phyloP scores from a whole-genome alignment of 768 basidiomycete species.

The Termitomyces heimii region DNA sequence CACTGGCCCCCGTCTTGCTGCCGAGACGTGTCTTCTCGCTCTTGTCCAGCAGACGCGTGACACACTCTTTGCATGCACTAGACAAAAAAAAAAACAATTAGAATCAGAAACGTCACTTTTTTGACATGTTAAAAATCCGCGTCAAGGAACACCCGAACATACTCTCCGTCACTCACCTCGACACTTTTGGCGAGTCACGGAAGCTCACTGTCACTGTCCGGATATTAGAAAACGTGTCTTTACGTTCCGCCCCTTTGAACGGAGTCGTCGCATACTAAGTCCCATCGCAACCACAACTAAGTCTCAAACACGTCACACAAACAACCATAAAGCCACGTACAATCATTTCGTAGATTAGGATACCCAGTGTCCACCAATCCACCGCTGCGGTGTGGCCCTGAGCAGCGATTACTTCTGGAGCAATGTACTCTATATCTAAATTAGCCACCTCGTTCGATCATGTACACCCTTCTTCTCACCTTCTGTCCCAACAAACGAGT shows the following conservation, averaged over 20 bases:
- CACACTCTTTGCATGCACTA: slow-evolving; percentile 85
- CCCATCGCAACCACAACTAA: not conserved
- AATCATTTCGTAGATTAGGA: slow-evolving; percentile 98
- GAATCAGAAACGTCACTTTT: slow-evolving; percentile 17
- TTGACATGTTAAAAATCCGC: slow-evolving; percentile 14
- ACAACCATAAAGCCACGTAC: slow-evolving; percentile 49
- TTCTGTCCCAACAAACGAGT: slow-evolving; percentile 99
- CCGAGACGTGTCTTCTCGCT: slow-evolving; percentile 85
- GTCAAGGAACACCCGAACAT: slow-evolving; percentile 17
- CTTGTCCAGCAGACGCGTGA: slow-evolving; percentile 87
- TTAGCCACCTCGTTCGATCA: slow-evolving; percentile 16
- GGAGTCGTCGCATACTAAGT: slow-evolving; percentile 96
- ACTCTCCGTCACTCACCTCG: slow-evolving; percentile 44
- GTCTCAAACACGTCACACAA: slow-evolving; percentile 29
- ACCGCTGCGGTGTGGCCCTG: slow-evolving; percentile 97
- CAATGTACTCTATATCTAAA: slow-evolving; percentile 82
- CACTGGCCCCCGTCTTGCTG: slow-evolving; percentile 91
- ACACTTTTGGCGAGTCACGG: slow-evolving; percentile 77
- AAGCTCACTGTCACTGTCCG: slow-evolving; percentile 81
- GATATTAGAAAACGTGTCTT: slow-evolving; percentile 96
- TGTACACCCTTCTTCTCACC: slow-evolving; percentile 40
- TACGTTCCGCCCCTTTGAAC: slow-evolving; percentile 94
- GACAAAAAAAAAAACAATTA: slow-evolving; percentile 4
- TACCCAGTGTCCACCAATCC: slow-evolving; percentile 99
- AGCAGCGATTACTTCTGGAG: slow-evolving; percentile 96